These are phyloP conservation scores for Sechiopsis laciniata DNA, from an alignment of 306 rosid species.

Conservation along the genomic window DNA sequence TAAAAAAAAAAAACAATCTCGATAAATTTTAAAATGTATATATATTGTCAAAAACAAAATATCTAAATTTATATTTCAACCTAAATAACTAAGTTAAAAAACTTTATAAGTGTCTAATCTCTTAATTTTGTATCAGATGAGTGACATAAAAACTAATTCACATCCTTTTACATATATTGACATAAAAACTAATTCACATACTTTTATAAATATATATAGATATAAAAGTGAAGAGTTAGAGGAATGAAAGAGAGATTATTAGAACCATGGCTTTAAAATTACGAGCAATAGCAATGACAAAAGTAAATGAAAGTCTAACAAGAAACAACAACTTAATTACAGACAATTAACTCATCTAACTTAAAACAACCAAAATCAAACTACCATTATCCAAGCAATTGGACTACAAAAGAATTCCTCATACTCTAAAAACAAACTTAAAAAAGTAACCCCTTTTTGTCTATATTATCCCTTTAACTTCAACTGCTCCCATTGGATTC, in stretches of 20 bases:
- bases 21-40: too few relatives aligned
- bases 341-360: neutral
- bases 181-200: too few relatives aligned
- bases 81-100: too few relatives aligned
- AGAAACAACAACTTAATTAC: neutral
- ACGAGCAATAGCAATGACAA: neutral
- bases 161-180: too few relatives aligned
- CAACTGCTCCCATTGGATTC: neutral
- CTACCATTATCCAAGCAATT: neutral
- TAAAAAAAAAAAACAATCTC: too few relatives aligned
- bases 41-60: too few relatives aligned
- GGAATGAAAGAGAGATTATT: neutral
- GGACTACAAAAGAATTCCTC: constrained; percentile 17
- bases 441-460: neutral
- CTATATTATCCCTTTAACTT: neutral
- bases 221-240: too few relatives aligned
- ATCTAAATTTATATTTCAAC: too few relatives aligned
- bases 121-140: too few relatives aligned
- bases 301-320: neutral
- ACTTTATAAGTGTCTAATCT: too few relatives aligned
- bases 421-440: neutral
- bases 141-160: too few relatives aligned
- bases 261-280: neutral
- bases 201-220: too few relatives aligned
- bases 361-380: neutral